These are phyloP conservation scores for Lyophyllum shimeji DNA, from an alignment of 768 basidiomycete species.

Conservation along the genomic window DNA sequence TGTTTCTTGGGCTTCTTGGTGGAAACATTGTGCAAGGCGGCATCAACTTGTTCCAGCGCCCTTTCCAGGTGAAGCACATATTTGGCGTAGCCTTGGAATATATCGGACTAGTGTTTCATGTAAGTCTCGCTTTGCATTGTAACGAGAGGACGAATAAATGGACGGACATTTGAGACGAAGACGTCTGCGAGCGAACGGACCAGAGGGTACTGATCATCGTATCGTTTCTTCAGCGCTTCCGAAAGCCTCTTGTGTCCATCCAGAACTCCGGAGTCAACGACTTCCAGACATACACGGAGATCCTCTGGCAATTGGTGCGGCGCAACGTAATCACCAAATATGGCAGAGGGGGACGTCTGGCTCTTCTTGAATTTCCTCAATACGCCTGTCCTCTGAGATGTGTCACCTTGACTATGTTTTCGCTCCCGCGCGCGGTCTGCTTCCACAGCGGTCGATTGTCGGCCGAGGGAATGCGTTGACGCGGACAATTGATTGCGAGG, in stretches of 20 bases:
- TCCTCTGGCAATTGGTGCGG: constrained; percentile 88
- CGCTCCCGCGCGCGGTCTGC: constrained; percentile 49
- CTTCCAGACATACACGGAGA: constrained; percentile 80
- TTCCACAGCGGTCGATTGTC: constrained; percentile 56
- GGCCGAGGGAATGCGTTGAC: constrained; percentile 76
- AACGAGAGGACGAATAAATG: constrained; percentile 11
- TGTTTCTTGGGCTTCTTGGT: constrained; percentile 83
- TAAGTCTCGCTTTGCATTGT: constrained; percentile 4
- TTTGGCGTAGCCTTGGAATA: constrained; percentile 90
- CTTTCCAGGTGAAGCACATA: constrained; percentile 95
- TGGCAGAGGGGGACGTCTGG: constrained; percentile 45
- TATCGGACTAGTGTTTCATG: constrained; percentile 66
- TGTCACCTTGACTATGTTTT: constrained; percentile 50
- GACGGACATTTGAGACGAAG: constrained; percentile 88
- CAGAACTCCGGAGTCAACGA: constrained; percentile 82
- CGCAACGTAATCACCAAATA: constrained; percentile 56
- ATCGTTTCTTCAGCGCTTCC: constrained; percentile 83
- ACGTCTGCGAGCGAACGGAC: constrained; percentile 93
- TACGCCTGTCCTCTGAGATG: constrained; percentile 44
- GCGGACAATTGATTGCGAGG: constrained; percentile 52
- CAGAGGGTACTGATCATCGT: constrained; percentile 94
- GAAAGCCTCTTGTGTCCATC: constrained; percentile 87
- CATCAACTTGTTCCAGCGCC: constrained; percentile 85
- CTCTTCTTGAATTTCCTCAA: constrained; percentile 72
- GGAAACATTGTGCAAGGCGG: constrained; percentile 62